Percentiles rank a stretch among this genome's conserved stretches.
Evolutionary conservation across 805 yeast species (phyloP).

Genomic region (Yarrowia sp.): DNA sequence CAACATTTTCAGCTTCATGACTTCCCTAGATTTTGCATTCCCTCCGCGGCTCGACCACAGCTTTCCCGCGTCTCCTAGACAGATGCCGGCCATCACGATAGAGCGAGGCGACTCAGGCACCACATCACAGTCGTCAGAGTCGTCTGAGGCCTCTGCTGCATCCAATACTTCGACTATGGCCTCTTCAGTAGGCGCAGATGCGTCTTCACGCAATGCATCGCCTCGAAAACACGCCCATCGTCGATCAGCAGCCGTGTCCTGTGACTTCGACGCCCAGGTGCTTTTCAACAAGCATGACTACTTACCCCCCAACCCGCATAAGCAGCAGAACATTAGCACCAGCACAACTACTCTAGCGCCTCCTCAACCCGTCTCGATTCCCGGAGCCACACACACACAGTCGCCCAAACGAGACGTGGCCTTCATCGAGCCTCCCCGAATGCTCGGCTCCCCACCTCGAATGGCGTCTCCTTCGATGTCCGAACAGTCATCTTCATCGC

Average conservation of each 20-base stretch:
- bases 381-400: neutral
- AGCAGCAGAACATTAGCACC: neutral
- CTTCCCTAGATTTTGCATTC: slow-evolving; percentile 23
- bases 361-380: neutral
- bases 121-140: slow-evolving; percentile 10
- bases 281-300: slow-evolving; percentile 11
- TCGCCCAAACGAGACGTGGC: slow-evolving; percentile 17
- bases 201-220: slow-evolving; percentile 15
- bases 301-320: slow-evolving; percentile 11
- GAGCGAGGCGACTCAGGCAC: slow-evolving; percentile 23
- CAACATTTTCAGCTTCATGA: slow-evolving; percentile 22
- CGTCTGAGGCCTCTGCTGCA: slow-evolving; percentile 4
- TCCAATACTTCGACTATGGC: neutral
- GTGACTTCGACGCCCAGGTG: slow-evolving; percentile 60
- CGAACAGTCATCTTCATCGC: slow-evolving; percentile 21
- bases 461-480: slow-evolving; percentile 27
- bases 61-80: neutral
- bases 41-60: slow-evolving; percentile 23
- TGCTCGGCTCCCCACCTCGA: slow-evolving; percentile 28
- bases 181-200: neutral
- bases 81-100: slow-evolving; percentile 18
- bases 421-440: slow-evolving; percentile 27
- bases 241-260: slow-evolving; percentile 84
- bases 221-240: slow-evolving; percentile 60
- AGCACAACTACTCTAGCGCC: slow-evolving; percentile 7